Conservation (phyloP, 495 filamentous ascomycete species). For the Talaromyces thailandensis region DNA sequence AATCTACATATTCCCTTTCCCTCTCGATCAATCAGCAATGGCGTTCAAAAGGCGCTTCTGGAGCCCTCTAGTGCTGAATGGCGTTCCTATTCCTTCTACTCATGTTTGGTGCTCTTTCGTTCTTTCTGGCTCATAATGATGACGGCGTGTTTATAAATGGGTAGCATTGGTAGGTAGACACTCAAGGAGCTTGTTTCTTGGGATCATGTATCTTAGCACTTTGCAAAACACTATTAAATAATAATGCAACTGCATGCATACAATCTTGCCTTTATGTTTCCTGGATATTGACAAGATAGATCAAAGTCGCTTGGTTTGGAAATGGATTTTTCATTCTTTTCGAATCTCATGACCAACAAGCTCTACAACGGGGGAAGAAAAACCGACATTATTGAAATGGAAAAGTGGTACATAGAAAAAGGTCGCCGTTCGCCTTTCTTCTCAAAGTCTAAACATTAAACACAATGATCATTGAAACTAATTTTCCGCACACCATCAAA, state of each 20-base stretch:
- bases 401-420: neutral
- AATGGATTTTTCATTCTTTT: neutral
- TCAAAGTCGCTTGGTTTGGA: neutral
- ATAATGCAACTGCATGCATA: neutral
- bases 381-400: neutral
- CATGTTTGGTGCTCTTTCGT: neutral
- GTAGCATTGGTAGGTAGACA: neutral
- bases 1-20: neutral
- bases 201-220: neutral
- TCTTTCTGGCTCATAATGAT: neutral
- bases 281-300: neutral
- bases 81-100: neutral
- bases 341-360: neutral
- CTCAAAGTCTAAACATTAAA: neutral
- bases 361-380: neutral
- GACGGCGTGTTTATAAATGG: neutral
- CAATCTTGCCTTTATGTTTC: neutral
- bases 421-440: neutral
- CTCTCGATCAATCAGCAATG: neutral
- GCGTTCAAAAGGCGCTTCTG: neutral
- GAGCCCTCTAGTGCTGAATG: neutral
- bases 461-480: neutral
- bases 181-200: neutral
- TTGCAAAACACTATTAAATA: neutral
- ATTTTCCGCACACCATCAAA: neutral